Evolutionary conservation across 331 rosid species (phyloP).

Genomic region (Malus hybrid): DNA sequence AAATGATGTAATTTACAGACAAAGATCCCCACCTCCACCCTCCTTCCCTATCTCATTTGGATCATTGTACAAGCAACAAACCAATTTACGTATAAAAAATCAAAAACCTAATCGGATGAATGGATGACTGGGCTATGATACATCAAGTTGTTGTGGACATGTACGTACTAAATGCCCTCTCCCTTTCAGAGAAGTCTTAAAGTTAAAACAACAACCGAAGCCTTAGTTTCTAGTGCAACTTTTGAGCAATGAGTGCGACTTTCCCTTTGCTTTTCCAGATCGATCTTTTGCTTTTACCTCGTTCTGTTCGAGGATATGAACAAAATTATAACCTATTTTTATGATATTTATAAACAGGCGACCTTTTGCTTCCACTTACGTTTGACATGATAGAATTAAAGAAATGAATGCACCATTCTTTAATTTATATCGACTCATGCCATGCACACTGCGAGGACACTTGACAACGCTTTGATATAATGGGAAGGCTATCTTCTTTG

Average conservation of each 20-base stretch:
- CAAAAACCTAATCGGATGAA: neutral
- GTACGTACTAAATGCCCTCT: neutral
- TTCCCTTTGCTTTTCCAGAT: neutral
- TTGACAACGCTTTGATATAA: neutral
- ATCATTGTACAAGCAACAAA: neutral
- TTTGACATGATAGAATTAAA: neutral
- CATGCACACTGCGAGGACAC: neutral
- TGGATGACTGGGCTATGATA: neutral
- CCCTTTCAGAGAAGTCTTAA: neutral
- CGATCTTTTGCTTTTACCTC: constrained; percentile 10
- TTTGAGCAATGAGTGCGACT: neutral
- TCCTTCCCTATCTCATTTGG: too few species aligned
- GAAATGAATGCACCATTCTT: neutral
- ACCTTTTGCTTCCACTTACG: neutral
- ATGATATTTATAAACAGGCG: neutral
- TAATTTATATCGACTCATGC: neutral
- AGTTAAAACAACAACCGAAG: constrained; percentile 2
- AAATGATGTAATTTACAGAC: neutral
- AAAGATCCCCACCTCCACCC: neutral
- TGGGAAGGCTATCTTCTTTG: neutral
- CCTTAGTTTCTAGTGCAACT: neutral
- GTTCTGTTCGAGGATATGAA: constrained; percentile 16
- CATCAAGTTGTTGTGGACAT: neutral
- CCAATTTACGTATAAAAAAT: neutral
- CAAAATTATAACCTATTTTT: neutral